Evolutionary conservation across 2,329 filamentous ascomycete genomes (phyloP).

Genomic region (Trichoderma cornu-damae): DNA sequence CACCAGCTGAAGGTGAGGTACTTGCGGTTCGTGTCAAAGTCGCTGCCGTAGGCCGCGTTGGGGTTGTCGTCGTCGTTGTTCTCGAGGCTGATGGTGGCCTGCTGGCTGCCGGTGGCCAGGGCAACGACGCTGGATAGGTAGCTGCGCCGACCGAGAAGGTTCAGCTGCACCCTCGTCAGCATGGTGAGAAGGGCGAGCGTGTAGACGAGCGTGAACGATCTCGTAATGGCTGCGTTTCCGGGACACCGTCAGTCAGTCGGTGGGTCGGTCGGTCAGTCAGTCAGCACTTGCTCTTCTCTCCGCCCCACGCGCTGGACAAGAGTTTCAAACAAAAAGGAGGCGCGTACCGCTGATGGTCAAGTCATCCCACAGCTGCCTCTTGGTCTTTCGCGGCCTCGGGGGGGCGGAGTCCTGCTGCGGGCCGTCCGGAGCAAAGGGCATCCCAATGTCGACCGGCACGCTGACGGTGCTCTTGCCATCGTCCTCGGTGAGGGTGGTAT

Average conservation of each 20-base stretch:
- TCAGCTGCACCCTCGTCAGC: slow-evolving; percentile 91
- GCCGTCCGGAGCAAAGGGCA: slow-evolving; percentile 49
- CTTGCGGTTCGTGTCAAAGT: slow-evolving; percentile 92
- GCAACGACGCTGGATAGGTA: slow-evolving; percentile 95
- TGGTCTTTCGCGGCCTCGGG: slow-evolving; percentile 62
- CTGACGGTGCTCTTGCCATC: slow-evolving; percentile 73
- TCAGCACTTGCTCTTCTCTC: background rate
- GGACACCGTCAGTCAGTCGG: background rate
- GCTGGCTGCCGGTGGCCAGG: slow-evolving; percentile 68
- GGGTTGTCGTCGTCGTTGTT: slow-evolving; percentile 86
- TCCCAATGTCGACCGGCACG: slow-evolving; percentile 72
- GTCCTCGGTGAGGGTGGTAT: slow-evolving; percentile 75
- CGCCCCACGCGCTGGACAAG: background rate
- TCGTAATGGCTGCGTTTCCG: slow-evolving; percentile 64
- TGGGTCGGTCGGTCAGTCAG: no score
- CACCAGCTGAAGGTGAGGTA: slow-evolving; percentile 98
- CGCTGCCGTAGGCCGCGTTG: slow-evolving; percentile 79
- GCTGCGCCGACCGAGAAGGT: slow-evolving; percentile 89
- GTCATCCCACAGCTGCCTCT: slow-evolving; percentile 94
- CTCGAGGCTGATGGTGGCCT: slow-evolving; percentile 79
- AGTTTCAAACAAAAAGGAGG: background rate
- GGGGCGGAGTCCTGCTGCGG: slow-evolving; percentile 34
- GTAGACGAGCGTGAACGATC: slow-evolving; percentile 88
- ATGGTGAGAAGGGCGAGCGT: slow-evolving; percentile 83
- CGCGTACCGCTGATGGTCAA: slow-evolving; percentile 86